Percentiles rank a stretch among this genome's conserved stretches.
Conservation (phyloP, 805 yeast genomes). For the Naumovozyma castellii region DNA sequence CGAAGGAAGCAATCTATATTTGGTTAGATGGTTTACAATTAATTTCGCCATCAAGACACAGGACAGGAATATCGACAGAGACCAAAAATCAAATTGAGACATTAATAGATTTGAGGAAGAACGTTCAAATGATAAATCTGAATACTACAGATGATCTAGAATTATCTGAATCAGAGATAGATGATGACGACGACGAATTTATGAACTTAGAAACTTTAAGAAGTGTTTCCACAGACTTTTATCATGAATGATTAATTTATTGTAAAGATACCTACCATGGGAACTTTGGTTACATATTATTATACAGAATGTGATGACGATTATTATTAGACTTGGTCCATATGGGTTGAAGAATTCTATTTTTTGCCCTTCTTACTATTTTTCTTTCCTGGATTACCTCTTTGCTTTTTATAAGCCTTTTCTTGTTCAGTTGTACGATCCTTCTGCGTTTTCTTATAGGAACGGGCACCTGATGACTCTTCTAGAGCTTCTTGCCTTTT, state of each 20-base stretch:
- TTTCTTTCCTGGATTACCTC: conserved; percentile 20
- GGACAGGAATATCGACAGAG: conserved; percentile 31
- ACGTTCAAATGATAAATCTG: conserved; percentile 40
- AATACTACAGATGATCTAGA: conserved; percentile 28
- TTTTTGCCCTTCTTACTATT: conserved; percentile 12
- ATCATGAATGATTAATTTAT: conserved; percentile 16
- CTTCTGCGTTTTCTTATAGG: conserved; percentile 69
- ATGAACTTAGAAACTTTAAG: conserved; percentile 21
- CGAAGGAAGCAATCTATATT: conserved; percentile 53
- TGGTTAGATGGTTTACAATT: conserved; percentile 75
- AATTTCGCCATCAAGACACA: conserved; percentile 29
- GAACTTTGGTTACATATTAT: too few species aligned
- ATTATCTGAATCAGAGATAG: conserved; percentile 17
- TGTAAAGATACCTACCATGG: background rate
- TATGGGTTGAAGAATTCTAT: background rate
- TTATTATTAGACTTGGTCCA: too few species aligned
- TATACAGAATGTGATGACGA: background rate
- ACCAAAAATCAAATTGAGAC: conserved; percentile 37
- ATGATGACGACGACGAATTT: conserved; percentile 16
- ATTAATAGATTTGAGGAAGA: conserved; percentile 37
- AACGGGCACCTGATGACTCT: conserved; percentile 35
- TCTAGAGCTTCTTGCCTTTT: conserved; percentile 61
- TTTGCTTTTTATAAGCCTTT: conserved; percentile 31
- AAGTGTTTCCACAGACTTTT: conserved; percentile 17
- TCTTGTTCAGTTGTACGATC: conserved; percentile 53